Percentiles rank a stretch among this genome's conserved stretches.
Conservation (phyloP, 2,329 filamentous ascomycete genomes). For the Beauveria sp. region DNA sequence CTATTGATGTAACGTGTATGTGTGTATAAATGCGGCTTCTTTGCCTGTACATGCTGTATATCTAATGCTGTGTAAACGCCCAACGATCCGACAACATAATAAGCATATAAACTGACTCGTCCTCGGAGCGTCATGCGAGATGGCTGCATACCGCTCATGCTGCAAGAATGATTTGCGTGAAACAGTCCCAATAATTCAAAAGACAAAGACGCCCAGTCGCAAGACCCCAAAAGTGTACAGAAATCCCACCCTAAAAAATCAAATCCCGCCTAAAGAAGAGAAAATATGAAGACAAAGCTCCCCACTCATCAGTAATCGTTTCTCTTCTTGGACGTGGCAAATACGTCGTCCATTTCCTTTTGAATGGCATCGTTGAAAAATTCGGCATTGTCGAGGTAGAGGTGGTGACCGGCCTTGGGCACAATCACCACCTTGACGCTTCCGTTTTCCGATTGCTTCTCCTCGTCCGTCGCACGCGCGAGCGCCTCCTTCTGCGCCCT, state of each 20-base stretch:
- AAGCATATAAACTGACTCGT: not conserved
- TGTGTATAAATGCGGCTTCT: not conserved
- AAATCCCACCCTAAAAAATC: too few relatives aligned
- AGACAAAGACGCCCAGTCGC: not conserved
- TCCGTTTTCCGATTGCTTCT: constrained; percentile 66
- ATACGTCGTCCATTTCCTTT: constrained; percentile 47
- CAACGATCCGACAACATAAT: not conserved
- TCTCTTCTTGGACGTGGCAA: constrained; percentile 19
- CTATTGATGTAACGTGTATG: not conserved
- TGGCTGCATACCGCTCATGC: not conserved
- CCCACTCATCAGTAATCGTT: not conserved
- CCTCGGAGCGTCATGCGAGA: not conserved
- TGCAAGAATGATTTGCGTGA: not conserved
- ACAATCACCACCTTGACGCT: constrained; percentile 77
- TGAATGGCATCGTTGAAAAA: constrained; percentile 47
- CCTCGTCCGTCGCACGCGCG: constrained; percentile 54
- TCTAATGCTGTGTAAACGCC: not conserved
- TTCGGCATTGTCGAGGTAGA: constrained; percentile 53
- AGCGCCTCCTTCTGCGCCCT: constrained; percentile 56
- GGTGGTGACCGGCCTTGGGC: constrained; percentile 48
- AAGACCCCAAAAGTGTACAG: not conserved
- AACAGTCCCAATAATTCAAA: not conserved
- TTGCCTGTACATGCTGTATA: not conserved
- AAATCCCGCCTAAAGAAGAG: not conserved
- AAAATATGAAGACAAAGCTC: not conserved